Conservation (phyloP, 352 stramenopile species). For the Pythium apleroticum region DNA sequence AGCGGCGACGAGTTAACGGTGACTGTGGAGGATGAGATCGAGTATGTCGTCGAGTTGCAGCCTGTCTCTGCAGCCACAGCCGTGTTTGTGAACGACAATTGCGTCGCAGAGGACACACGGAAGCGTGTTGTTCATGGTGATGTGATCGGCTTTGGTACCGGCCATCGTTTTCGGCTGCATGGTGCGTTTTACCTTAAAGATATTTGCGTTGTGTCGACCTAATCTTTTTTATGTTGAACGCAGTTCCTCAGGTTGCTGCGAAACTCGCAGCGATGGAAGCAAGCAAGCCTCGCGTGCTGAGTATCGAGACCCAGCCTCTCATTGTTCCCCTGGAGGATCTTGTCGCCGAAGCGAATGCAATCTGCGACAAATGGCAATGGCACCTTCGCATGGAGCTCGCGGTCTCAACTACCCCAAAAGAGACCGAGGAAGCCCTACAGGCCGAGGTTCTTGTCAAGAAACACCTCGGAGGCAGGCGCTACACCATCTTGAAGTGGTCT, state of each 20-base stretch:
- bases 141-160: conserved; percentile 13
- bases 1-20: background rate
- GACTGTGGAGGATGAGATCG: conserved; percentile 7
- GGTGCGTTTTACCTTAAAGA: conserved; percentile 17
- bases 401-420: background rate
- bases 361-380: conserved; percentile 59
- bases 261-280: background rate
- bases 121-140: conserved; percentile 24
- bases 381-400: conserved; percentile 42
- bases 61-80: conserved; percentile 1
- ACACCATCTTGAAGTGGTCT: conserved; percentile 44
- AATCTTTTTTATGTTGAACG: no score
- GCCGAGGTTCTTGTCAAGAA: conserved; percentile 47
- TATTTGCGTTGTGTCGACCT: no score
- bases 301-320: background rate
- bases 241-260: conserved; percentile 21
- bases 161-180: conserved; percentile 23
- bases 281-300: background rate
- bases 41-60: conserved; percentile 27
- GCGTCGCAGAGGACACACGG: background rate
- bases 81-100: conserved; percentile 22
- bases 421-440: background rate
- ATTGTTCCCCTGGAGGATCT: conserved; percentile 18
- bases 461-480: conserved; percentile 39
- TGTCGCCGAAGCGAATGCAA: conserved; percentile 57